Evolutionary conservation across 2,329 filamentous ascomycete species (phyloP).

Genomic region (Verticillium nubilum): DNA sequence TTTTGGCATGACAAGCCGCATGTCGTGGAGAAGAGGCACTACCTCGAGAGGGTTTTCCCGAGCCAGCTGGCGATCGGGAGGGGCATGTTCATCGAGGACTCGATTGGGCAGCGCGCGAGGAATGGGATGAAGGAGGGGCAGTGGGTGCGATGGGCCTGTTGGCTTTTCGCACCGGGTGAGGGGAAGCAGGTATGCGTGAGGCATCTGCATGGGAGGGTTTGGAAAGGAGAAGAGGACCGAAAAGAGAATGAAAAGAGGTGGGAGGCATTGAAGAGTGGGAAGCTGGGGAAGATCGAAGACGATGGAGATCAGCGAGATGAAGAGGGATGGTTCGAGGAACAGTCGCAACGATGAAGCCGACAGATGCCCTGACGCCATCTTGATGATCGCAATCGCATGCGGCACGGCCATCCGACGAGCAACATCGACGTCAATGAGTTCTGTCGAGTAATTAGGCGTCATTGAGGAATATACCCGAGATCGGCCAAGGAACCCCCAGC

Average conservation of each 20-base stretch:
- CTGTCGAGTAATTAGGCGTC: background rate
- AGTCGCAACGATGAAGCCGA: background rate
- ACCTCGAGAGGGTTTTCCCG: constrained; percentile 43
- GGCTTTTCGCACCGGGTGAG: constrained; percentile 47
- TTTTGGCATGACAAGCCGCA: constrained; percentile 57
- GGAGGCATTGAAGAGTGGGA: background rate
- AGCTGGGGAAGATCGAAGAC: background rate
- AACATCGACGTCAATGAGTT: background rate
- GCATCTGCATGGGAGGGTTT: constrained; percentile 46
- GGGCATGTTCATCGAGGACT: constrained; percentile 53
- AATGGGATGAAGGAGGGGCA: constrained; percentile 49
- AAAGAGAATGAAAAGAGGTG: background rate
- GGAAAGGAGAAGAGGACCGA: constrained; percentile 33
- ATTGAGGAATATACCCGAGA: background rate
- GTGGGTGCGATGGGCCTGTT: constrained; percentile 49
- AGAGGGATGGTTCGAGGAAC: background rate
- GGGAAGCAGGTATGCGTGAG: constrained; percentile 39
- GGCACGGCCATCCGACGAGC: background rate
- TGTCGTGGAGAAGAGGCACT: constrained; percentile 41
- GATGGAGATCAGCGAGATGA: background rate
- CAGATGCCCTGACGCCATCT: background rate
- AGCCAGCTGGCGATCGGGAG: constrained; percentile 42
- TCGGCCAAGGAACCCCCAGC: background rate
- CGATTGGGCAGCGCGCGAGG: constrained; percentile 48
- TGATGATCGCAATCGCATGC: background rate